Percentiles rank a stretch among this genome's conserved stretches.
Conservation (phyloP, 805 yeast genomes). For the Starmerella khaoyaiensis region DNA sequence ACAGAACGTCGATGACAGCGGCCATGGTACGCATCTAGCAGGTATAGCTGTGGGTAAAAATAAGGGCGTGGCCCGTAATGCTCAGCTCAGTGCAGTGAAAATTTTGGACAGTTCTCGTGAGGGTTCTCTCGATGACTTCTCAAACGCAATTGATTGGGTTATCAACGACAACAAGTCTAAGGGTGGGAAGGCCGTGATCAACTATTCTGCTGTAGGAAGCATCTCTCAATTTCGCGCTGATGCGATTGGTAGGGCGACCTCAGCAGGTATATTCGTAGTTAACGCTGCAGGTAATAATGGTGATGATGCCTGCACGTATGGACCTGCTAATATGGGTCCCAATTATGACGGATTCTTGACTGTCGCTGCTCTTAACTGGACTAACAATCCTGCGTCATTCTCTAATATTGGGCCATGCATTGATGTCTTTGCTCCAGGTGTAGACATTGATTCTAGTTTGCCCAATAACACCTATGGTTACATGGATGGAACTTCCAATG, state of each 20-base stretch:
- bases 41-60: slow-evolving; percentile 76
- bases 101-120: slow-evolving; percentile 52
- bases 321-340: slow-evolving; percentile 67
- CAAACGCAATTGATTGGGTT: slow-evolving; percentile 28
- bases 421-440: slow-evolving; percentile 75
- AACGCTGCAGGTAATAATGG: slow-evolving; percentile 53
- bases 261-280: slow-evolving; percentile 23
- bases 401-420: slow-evolving; percentile 94
- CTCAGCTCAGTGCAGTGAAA: slow-evolving; percentile 67
- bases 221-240: slow-evolving; percentile 20
- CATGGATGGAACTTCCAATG: slow-evolving; percentile 76
- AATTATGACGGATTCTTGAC: slow-evolving; percentile 50
- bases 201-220: slow-evolving; percentile 22
- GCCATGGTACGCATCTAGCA: slow-evolving; percentile 97
- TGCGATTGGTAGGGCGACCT: slow-evolving; percentile 20
- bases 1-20: slow-evolving; percentile 73
- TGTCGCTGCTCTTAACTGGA: slow-evolving; percentile 73
- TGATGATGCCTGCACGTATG: slow-evolving; percentile 64
- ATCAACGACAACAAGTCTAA: slow-evolving; percentile 17
- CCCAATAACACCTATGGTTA: slow-evolving; percentile 12
- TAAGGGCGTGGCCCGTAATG: slow-evolving; percentile 77
- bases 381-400: slow-evolving; percentile 59
- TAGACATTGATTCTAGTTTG: slow-evolving; percentile 45
- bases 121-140: slow-evolving; percentile 36
- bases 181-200: slow-evolving; percentile 23